Percentiles rank a stretch among this genome's conserved stretches.
Evolutionary conservation across 2,329 filamentous ascomycete genomes (phyloP).

Genomic region (Beauveria varroae): DNA sequence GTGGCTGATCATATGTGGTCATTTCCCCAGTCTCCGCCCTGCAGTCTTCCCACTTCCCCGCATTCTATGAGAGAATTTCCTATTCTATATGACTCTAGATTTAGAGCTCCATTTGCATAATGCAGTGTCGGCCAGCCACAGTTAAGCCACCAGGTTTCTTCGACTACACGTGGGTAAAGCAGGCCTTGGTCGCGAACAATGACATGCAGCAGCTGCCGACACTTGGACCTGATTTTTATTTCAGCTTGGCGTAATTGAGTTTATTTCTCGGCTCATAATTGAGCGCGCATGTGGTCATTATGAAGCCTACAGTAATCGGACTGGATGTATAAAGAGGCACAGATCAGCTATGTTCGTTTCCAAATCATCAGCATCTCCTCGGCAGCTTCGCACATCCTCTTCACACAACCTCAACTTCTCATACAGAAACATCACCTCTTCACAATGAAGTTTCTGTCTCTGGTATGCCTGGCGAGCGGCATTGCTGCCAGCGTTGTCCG

Average conservation of each 20-base stretch:
- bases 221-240: neutral
- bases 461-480: neutral
- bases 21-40: neutral
- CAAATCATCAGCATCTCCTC: neutral
- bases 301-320: neutral
- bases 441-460: conserved; percentile 5
- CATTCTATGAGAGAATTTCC: neutral
- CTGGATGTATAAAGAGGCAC: neutral
- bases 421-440: neutral
- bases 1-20: neutral
- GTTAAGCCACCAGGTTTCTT: neutral
- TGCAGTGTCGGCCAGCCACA: neutral
- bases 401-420: neutral
- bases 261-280: neutral
- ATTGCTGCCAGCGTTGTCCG: conserved; percentile 8
- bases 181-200: neutral
- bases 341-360: neutral
- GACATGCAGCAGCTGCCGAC: neutral
- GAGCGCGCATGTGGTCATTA: neutral
- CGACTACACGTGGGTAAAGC: neutral
- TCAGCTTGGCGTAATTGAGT: neutral
- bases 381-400: neutral
- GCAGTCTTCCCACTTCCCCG: neutral
- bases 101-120: neutral
- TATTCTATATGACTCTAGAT: neutral